Evolutionary conservation across 441 rosid species (phyloP).

Genomic region (Adansonia rubrostipa): DNA sequence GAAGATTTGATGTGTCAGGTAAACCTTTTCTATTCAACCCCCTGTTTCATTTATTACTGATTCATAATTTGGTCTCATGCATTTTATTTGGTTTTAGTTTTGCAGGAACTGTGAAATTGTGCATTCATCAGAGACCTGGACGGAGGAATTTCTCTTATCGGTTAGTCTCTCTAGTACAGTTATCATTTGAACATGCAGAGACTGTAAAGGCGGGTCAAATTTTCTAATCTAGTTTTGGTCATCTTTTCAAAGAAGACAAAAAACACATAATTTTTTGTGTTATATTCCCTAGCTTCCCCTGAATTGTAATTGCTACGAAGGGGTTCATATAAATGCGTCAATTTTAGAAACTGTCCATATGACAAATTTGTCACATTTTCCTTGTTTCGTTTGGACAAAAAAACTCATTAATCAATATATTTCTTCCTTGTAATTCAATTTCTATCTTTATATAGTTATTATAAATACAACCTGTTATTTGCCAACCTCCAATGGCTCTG

Average conservation of each 20-base stretch:
- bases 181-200: constrained; percentile 30
- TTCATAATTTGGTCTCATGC: neutral
- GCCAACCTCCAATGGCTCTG: neutral
- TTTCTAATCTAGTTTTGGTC: constrained; percentile 18
- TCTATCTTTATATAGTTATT: neutral
- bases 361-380: constrained; percentile 7
- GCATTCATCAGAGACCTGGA: constrained; percentile 28
- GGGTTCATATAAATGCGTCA: constrained; percentile 33
- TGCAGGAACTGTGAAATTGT: constrained; percentile 27
- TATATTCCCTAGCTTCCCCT: constrained; percentile 8
- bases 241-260: neutral
- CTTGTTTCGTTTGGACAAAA: constrained; percentile 5
- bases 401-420: neutral
- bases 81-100: constrained; percentile 17
- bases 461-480: neutral
- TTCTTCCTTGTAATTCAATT: constrained; percentile 15
- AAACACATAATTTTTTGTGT: neutral
- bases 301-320: constrained; percentile 20
- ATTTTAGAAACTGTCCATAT: constrained; percentile 15
- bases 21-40: constrained; percentile 19
- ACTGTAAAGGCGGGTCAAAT: constrained; percentile 31
- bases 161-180: constrained; percentile 19
- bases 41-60: neutral
- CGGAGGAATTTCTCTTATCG: constrained; percentile 12
- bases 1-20: constrained; percentile 23